These are phyloP conservation scores for Gregarina niphandrodes DNA, from an alignment of 169 alveolate genomes.

Conservation along the genomic window DNA sequence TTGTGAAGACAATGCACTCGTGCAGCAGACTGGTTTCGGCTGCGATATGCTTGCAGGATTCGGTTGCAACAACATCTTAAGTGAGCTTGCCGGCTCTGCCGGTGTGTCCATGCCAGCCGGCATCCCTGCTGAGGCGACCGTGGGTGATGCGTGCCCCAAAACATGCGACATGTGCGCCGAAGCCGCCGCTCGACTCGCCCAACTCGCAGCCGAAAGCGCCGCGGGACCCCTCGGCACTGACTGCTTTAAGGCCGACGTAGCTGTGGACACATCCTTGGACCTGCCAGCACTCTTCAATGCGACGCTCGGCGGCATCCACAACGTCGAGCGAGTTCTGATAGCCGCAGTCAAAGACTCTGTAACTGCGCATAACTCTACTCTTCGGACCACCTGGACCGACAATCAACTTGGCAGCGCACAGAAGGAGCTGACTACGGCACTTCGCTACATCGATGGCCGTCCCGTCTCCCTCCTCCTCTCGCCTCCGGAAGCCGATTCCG, in stretches of 20 bases:
- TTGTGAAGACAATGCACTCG: slow-evolving; percentile 29
- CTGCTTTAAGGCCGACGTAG: not conserved
- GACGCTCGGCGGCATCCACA: not conserved
- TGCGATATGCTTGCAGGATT: slow-evolving; percentile 20
- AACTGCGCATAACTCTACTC: not conserved
- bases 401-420: no score
- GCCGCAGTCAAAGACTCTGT: not conserved
- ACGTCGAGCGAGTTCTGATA: not conserved
- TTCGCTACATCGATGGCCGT: no score
- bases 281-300: not conserved
- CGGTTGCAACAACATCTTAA: slow-evolving; percentile 18
- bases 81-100: slow-evolving; percentile 12
- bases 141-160: slow-evolving; percentile 29
- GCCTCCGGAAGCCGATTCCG: no score
- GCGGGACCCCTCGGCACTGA: no score
- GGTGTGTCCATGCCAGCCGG: slow-evolving; percentile 21
- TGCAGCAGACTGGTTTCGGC: slow-evolving; percentile 26
- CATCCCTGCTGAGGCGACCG: slow-evolving; percentile 16
- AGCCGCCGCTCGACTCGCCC: not conserved
- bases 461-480: no score
- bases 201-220: no score
- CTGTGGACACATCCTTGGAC: not conserved
- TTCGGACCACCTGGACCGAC: no score
- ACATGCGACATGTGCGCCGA: slow-evolving; percentile 25
- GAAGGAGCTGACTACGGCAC: no score